Percentiles rank a stretch among this genome's conserved stretches.
These are phyloP conservation scores for Pterula multifida DNA, from an alignment of 1,284 basidiomycete genomes.

Conservation along the genomic window DNA sequence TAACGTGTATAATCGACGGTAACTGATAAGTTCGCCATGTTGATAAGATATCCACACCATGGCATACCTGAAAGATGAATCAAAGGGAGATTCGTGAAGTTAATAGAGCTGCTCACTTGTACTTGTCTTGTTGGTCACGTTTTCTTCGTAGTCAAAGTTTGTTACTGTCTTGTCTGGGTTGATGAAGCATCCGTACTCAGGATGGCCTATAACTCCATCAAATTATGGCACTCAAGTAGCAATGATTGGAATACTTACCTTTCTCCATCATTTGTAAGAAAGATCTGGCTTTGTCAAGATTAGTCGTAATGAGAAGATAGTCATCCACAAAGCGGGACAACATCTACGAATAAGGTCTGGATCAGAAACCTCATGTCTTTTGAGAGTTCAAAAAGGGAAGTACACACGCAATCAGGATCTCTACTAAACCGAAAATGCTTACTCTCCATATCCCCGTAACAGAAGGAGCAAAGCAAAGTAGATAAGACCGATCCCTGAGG, in stretches of 20 bases:
- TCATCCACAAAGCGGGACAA: constrained; percentile 88
- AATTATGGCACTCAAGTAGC: neutral
- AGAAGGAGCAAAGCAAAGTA: constrained; percentile 82
- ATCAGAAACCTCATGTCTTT: constrained; percentile 2
- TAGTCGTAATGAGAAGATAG: constrained; percentile 82
- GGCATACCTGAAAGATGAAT: constrained; percentile 52
- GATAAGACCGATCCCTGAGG: constrained; percentile 93
- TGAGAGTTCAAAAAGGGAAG: neutral
- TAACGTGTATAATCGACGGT: constrained; percentile 65
- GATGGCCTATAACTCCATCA: constrained; percentile 49
- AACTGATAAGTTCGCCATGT: constrained; percentile 66
- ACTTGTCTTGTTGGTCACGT: constrained; percentile 31
- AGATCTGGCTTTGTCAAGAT: constrained; percentile 42
- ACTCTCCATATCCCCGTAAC: constrained; percentile 85
- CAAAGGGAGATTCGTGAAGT: constrained; percentile 1
- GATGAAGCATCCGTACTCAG: constrained; percentile 89
- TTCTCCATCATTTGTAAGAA: constrained; percentile 77
- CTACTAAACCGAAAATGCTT: constrained; percentile 46
- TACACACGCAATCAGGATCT: constrained; percentile 45
- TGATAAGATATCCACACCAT: constrained; percentile 81
- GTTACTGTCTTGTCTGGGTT: constrained; percentile 81
- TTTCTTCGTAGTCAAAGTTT: constrained; percentile 66
- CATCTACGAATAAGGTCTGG: constrained; percentile 38
- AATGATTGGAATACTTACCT: constrained; percentile 29
- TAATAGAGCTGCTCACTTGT: constrained; percentile 1